Conservation (phyloP, 176 grass and related monocot genomes). For the Musa schizocarpa region DNA sequence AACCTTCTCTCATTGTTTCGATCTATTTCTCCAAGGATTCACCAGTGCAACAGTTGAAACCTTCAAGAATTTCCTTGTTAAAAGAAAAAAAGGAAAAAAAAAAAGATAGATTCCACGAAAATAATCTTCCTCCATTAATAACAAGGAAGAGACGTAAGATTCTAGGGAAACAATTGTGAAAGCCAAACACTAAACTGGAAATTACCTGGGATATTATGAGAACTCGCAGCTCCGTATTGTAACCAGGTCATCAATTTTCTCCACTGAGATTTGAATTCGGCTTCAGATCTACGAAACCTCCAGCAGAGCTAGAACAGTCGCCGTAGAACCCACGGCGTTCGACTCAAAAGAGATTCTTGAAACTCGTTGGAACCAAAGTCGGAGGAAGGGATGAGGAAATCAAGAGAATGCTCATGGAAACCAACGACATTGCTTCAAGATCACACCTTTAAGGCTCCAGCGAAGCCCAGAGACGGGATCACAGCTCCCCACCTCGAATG, state of each 20-base stretch:
- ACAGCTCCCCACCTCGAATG: not conserved
- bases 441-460: not conserved
- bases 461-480: not conserved
- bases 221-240: not conserved
- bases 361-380: not conserved
- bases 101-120: not conserved
- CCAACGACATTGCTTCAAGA: slow-evolving; percentile 4
- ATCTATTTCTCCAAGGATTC: not conserved
- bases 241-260: not conserved
- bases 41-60: not conserved
- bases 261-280: not conserved
- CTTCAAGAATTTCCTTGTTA: not conserved
- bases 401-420: not conserved
- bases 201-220: not conserved
- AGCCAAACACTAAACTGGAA: not conserved
- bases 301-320: not conserved
- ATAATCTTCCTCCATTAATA: too few species aligned
- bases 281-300: not conserved
- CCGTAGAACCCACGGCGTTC: not conserved
- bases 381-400: not conserved
- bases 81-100: not conserved
- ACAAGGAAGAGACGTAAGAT: too few species aligned
- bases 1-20: not conserved
- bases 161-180: not conserved
- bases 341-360: not conserved